These are phyloP conservation scores for Arachnopeziza araneosa DNA, from an alignment of 2,329 filamentous ascomycete genomes.

Conservation along the genomic window DNA sequence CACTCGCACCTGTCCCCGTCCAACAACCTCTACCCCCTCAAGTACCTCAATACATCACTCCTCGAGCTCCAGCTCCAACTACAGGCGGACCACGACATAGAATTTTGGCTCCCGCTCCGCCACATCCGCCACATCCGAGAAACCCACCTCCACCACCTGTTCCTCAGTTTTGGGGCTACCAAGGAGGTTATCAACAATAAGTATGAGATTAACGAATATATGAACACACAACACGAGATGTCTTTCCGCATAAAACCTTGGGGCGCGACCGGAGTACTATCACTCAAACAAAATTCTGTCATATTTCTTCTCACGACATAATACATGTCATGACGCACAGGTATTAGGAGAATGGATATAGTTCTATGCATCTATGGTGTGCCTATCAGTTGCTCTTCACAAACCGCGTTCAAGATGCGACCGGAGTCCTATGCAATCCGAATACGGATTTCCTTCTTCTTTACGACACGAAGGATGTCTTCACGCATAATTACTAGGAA, in stretches of 20 bases:
- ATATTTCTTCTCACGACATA: too few relatives aligned
- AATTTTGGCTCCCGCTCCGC: neutral
- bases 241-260: neutral
- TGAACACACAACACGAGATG: too few relatives aligned
- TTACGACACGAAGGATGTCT: too few relatives aligned
- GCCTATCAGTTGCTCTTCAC: too few relatives aligned
- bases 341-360: too few relatives aligned
- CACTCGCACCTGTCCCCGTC: neutral
- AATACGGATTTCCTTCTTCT: too few relatives aligned
- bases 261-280: neutral
- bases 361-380: too few relatives aligned
- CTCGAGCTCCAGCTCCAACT: neutral
- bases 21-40: neutral
- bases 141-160: slow-evolving; percentile 3
- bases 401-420: too few relatives aligned
- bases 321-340: too few relatives aligned
- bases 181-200: neutral
- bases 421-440: too few relatives aligned
- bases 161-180: neutral
- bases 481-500: too few relatives aligned
- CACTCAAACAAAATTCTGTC: too few relatives aligned
- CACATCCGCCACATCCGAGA: neutral
- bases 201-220: neutral
- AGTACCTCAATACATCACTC: neutral
- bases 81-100: neutral